Evolutionary conservation across 1,139 yeast genomes (phyloP), one percentile per base, ranked within the genome.

Genomic region (Yamadazyma dushanensis): DNA sequence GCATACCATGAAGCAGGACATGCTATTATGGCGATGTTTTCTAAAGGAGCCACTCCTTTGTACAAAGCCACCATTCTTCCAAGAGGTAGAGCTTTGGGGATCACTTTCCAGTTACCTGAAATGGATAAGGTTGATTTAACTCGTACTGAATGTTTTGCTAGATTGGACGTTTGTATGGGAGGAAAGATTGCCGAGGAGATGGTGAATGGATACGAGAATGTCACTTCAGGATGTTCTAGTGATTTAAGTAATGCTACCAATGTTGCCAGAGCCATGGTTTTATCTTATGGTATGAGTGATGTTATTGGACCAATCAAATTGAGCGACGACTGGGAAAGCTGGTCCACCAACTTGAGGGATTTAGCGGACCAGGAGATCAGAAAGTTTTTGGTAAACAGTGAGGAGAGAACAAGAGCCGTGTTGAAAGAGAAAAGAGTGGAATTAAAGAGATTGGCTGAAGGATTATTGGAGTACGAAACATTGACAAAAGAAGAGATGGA

Each of bases 1-100:
- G 98, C 98, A 2, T 94, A 82, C 61, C 99, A 92, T 63, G 99
- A 92, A 66, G 99, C 98, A 8, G 99, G 99, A 3, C 99, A 92
- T 64, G 98, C 98, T 4, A 87, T 92, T 41, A 88, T 90, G 87
- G 97, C 98, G 5, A 76, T 92, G 78, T 92, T 76, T 61, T 87
- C 96, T 8, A 81, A 82, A 8, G 97, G 96, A n/a, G 97, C 98
- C 8, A 89, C 96, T 5, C 90, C 96, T 3, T 73, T 94, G 41
- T 94, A 94, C 66, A 92, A 92, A 63, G 98, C 97, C 2, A 94
- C 99, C 0, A 90, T 92, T 48, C 72, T 92, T 45, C 98, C 98
- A 32, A 78, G 99, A 58, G 99, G 99, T 29, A 74, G 95, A 50
- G 97, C 98, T 0, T 71, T 92, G 37, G 99, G 99, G 56, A 80